Conservation (phyloP, 2,329 filamentous ascomycete genomes). For the Knufia petricola region DNA sequence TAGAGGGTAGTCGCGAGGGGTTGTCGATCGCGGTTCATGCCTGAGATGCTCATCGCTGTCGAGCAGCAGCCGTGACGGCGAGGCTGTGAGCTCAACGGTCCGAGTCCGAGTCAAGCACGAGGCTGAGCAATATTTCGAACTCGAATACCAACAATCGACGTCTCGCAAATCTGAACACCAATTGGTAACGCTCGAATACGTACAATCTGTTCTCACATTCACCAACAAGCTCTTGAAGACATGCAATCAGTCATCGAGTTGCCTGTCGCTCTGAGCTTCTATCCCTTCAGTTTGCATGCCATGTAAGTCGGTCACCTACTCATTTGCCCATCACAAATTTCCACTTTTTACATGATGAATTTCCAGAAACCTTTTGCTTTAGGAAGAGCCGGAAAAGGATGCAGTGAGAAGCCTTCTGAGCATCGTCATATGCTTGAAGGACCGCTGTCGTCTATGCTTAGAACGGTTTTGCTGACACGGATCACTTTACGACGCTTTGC, state of each 20-base stretch:
- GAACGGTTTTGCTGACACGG: slow-evolving; percentile 23
- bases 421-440: slow-evolving; percentile 23
- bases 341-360: slow-evolving; percentile 18
- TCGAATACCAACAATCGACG: too few species aligned
- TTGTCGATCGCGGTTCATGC: too few species aligned
- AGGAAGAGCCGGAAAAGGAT: slow-evolving; percentile 27
- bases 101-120: too few species aligned
- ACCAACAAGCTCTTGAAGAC: too few species aligned
- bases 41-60: background rate
- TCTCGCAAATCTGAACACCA: too few species aligned
- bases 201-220: too few species aligned
- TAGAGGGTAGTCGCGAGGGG: too few species aligned
- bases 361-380: slow-evolving; percentile 23
- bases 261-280: too few species aligned
- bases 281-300: background rate
- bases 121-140: background rate
- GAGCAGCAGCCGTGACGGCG: background rate
- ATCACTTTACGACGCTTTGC: background rate
- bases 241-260: too few species aligned
- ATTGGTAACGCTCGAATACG: too few species aligned
- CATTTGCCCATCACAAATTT: slow-evolving; percentile 5
- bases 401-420: slow-evolving; percentile 6
- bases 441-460: slow-evolving; percentile 23
- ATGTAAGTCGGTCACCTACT: slow-evolving; percentile 1
- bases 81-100: too few species aligned